These are phyloP conservation scores for Trichoderma erinaceum DNA, from an alignment of 495 filamentous ascomycete species.

Conservation along the genomic window DNA sequence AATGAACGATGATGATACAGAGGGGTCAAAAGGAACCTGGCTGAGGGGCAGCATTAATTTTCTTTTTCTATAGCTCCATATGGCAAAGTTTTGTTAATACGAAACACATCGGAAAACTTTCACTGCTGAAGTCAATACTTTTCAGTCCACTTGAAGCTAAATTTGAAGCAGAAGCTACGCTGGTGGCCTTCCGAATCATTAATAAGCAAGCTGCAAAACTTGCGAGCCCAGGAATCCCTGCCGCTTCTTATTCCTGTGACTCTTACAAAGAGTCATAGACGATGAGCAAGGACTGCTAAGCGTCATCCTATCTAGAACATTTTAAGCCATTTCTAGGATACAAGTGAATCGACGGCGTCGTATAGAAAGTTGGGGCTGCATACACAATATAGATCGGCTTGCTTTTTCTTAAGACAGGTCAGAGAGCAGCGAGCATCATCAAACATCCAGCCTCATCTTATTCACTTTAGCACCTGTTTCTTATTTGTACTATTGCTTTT, in stretches of 20 bases:
- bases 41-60: background rate
- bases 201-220: background rate
- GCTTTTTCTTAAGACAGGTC: background rate
- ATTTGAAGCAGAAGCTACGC: background rate
- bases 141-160: background rate
- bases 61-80: background rate
- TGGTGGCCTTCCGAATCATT: background rate
- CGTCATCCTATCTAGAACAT: background rate
- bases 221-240: background rate
- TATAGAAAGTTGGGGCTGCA: background rate
- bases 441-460: background rate
- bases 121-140: background rate
- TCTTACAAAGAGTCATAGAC: constrained; percentile 6
- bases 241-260: background rate
- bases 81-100: background rate
- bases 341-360: background rate
- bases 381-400: background rate
- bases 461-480: background rate
- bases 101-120: background rate
- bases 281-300: background rate
- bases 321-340: background rate
- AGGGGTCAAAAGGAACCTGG: background rate
- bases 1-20: background rate
- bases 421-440: background rate
- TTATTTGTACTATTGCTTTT: background rate